Conservation (phyloP, 108 stramenopile genomes). For the Discostella stelligeroides region DNA sequence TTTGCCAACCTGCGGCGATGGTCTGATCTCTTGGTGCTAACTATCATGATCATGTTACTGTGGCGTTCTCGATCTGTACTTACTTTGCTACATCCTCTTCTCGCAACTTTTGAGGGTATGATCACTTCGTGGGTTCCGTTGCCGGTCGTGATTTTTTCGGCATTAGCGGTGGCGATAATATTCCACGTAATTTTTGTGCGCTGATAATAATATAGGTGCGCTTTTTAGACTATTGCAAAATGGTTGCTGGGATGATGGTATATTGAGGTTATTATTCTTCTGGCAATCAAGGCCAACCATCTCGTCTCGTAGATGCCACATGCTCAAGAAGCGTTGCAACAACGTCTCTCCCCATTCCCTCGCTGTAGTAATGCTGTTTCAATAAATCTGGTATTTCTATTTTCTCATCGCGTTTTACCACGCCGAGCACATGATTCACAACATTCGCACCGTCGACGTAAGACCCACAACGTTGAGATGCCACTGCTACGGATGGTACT, state of each 20-base stretch:
- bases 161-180: neutral
- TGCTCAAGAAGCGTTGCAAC: constrained; percentile 2
- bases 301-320: neutral
- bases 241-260: too few relatives aligned
- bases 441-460: constrained; percentile 48
- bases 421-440: constrained; percentile 44
- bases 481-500: constrained; percentile 57
- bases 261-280: too few relatives aligned
- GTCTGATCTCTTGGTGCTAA: constrained; percentile 27
- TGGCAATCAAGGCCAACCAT: too few relatives aligned
- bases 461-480: constrained; percentile 62
- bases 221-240: too few relatives aligned
- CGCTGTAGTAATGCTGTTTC: constrained; percentile 12
- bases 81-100: constrained; percentile 29
- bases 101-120: constrained; percentile 7
- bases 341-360: constrained; percentile 23
- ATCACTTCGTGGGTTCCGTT: constrained; percentile 13
- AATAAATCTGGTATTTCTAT: constrained; percentile 20
- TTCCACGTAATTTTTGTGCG: constrained; percentile 30
- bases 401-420: constrained; percentile 4
- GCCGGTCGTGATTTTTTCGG: constrained; percentile 10
- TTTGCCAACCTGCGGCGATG: constrained; percentile 9
- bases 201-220: too few relatives aligned
- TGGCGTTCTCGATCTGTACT: constrained; percentile 16
- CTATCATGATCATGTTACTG: constrained; percentile 25